Percentiles rank a stretch among this genome's conserved stretches.
Conservation (phyloP, 176 grass and related monocot species). For the Ampelocalamus luodianensis region DNA sequence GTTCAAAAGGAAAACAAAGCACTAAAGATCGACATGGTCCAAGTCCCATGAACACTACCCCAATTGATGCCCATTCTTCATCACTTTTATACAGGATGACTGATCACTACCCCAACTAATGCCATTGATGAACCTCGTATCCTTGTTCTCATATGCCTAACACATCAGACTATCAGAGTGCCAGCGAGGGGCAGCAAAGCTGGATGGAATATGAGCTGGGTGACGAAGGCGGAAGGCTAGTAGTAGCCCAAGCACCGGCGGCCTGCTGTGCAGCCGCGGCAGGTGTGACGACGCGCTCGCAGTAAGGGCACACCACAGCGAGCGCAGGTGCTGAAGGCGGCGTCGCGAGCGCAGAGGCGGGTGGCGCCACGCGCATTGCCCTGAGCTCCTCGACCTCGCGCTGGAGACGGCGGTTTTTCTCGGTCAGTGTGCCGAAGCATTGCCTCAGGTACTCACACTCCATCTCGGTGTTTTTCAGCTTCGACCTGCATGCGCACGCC, state of each 20-base stretch:
- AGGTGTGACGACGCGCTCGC: background rate
- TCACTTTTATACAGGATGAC: background rate
- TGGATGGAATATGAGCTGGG: background rate
- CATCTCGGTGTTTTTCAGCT: slow-evolving; percentile 65
- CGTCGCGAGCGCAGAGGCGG: no score
- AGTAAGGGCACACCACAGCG: background rate
- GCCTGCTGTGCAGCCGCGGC: background rate
- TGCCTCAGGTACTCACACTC: slow-evolving; percentile 67
- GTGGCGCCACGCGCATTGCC: background rate
- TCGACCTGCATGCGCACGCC: slow-evolving; percentile 46
- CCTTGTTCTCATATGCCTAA: background rate
- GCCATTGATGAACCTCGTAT: background rate
- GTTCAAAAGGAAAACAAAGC: background rate
- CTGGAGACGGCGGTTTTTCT: slow-evolving; percentile 60
- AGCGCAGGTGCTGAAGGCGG: background rate
- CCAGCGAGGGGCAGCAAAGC: background rate
- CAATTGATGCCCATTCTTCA: background rate
- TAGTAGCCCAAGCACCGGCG: background rate
- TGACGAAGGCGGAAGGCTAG: background rate
- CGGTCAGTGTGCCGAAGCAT: slow-evolving; percentile 52
- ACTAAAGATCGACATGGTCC: background rate
- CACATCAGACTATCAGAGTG: background rate
- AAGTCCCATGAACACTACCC: background rate
- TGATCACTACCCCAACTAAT: background rate
- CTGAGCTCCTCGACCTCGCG: slow-evolving; percentile 64